Conservation (phyloP, 1,284 basidiomycete species). For the Cutaneotrichosporon curvatum region DNA sequence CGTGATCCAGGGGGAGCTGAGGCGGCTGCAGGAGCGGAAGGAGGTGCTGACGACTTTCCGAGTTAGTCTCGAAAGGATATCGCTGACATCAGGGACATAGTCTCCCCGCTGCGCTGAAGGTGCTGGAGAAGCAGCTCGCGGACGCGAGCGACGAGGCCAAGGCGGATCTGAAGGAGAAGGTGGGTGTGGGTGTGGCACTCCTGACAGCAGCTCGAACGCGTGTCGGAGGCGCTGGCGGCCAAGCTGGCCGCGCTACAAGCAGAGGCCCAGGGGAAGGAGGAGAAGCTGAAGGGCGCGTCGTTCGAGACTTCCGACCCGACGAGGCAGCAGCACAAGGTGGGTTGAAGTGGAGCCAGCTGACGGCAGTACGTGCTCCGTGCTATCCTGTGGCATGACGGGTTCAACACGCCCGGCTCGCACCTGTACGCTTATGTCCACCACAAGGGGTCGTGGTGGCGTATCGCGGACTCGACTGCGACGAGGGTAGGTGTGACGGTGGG, state of each 20-base stretch:
- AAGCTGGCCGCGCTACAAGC: slow-evolving; percentile 21
- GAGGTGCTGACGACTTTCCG: slow-evolving; percentile 25
- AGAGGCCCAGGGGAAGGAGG: slow-evolving; percentile 22
- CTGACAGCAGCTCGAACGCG: slow-evolving; percentile 1
- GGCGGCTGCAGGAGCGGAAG: slow-evolving; percentile 29
- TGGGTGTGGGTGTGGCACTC: background rate
- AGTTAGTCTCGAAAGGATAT: slow-evolving; percentile 11
- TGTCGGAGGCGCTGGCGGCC: slow-evolving; percentile 10
- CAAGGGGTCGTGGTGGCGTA: slow-evolving; percentile 35
- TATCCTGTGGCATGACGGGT: slow-evolving; percentile 37
- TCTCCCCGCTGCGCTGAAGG: slow-evolving; percentile 8
- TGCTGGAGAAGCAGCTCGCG: slow-evolving; percentile 24
- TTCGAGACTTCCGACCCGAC: slow-evolving; percentile 34
- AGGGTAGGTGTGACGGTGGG: slow-evolving; percentile 16
- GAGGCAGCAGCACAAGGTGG: slow-evolving; percentile 28
- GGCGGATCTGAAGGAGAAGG: background rate
- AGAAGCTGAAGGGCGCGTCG: slow-evolving; percentile 12
- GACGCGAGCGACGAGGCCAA: background rate
- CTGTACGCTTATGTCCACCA: slow-evolving; percentile 31
- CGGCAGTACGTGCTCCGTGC: slow-evolving; percentile 30
- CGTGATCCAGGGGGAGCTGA: slow-evolving; percentile 23
- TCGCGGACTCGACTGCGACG: slow-evolving; percentile 28
- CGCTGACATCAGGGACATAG: slow-evolving; percentile 8
- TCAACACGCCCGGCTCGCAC: slow-evolving; percentile 27
- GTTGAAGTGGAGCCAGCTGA: slow-evolving; percentile 5